phyloP scores from a whole-genome alignment of 176 grass and related monocot species.

The Bolboschoenus planiculmis region DNA sequence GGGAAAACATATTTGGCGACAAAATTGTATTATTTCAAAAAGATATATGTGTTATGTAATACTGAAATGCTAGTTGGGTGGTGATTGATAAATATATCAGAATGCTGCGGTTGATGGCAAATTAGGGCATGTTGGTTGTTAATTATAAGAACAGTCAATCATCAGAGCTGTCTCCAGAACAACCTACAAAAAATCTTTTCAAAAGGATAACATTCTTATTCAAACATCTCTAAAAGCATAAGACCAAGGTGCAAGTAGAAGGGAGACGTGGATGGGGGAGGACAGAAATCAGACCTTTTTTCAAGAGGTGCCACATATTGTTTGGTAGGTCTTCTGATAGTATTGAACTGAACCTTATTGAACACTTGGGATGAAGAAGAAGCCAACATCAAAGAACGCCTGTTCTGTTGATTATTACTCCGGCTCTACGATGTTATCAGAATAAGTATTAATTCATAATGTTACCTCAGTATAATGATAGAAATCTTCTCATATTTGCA shows the following conservation, averaged over 20 bases:
- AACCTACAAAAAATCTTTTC: not conserved
- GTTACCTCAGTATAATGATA: not conserved
- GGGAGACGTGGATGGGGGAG: not conserved
- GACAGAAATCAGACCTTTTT: constrained; percentile 8
- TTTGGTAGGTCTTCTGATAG: constrained; percentile 4
- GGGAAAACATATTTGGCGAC: not conserved
- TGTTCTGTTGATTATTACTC: constrained; percentile 15
- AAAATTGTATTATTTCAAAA: not conserved
- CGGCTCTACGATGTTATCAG: not conserved
- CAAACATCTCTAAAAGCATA: not conserved
- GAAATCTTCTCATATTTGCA: not conserved
- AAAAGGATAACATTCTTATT: not conserved
- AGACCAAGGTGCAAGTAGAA: not conserved
- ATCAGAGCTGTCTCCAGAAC: not conserved
- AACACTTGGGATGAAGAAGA: constrained; percentile 5
- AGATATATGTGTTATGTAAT: not conserved
- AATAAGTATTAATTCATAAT: not conserved
- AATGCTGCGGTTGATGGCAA: not conserved
- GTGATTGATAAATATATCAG: not conserved
- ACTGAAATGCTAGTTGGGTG: not conserved
- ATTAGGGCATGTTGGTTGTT: not conserved
- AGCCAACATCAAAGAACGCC: not conserved
- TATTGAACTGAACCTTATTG: not conserved
- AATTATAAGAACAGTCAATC: not conserved
- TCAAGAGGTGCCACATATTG: not conserved